Conservation (phyloP, 345 rosid genomes). For the Salix brachista region DNA sequence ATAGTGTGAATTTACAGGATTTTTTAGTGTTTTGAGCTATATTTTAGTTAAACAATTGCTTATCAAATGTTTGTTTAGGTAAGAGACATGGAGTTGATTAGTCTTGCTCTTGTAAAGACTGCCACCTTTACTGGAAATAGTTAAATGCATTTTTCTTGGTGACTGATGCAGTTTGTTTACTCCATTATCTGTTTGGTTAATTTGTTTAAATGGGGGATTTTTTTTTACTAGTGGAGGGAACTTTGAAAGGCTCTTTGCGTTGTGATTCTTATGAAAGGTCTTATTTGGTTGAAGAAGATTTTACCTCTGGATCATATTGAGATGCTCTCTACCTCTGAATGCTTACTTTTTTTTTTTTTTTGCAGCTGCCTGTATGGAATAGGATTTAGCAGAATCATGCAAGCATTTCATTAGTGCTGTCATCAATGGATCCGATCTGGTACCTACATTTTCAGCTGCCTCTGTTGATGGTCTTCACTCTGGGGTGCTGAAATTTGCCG, state of each 20-base stretch:
- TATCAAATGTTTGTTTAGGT: too few relatives aligned
- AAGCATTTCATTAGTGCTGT: slow-evolving; percentile 74
- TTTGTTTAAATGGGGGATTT: background rate
- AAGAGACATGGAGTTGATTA: too few relatives aligned
- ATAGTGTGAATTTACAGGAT: too few relatives aligned
- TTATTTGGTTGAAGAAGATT: background rate
- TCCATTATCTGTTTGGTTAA: background rate
- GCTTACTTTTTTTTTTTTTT: background rate
- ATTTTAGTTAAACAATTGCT: too few relatives aligned
- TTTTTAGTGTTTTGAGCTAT: too few relatives aligned
- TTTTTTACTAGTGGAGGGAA: slow-evolving; percentile 38
- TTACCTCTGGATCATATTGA: too few relatives aligned
- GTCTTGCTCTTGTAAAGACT: too few relatives aligned
- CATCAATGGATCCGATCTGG: slow-evolving; percentile 89
- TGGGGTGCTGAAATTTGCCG: slow-evolving; percentile 51
- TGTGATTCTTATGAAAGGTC: background rate
- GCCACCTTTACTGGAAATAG: too few relatives aligned
- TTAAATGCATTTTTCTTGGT: too few relatives aligned
- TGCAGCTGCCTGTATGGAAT: slow-evolving; percentile 97
- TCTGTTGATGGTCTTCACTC: slow-evolving; percentile 87
- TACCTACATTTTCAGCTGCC: slow-evolving; percentile 87
- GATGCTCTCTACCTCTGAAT: slow-evolving; percentile 7
- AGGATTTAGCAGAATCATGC: slow-evolving; percentile 98
- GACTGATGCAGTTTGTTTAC: too few relatives aligned
- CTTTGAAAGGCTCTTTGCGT: background rate